Evolutionary conservation across 352 stramenopile genomes (phyloP).

Genomic region (Pythium brachiatum): DNA sequence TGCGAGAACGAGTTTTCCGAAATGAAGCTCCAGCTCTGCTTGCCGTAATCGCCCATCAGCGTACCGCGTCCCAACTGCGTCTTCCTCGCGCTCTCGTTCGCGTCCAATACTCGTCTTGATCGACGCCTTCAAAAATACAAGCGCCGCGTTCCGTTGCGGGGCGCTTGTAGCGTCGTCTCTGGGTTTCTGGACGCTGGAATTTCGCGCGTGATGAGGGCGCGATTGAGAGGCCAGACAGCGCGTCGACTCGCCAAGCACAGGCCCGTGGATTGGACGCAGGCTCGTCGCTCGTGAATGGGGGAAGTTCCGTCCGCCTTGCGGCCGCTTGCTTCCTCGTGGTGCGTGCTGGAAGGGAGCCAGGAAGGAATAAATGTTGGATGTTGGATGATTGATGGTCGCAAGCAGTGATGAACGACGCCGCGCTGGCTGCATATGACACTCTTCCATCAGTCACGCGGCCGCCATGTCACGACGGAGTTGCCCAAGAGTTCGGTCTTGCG

Average conservation of each 20-base stretch:
- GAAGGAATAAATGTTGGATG: neutral
- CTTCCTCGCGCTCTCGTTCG: neutral
- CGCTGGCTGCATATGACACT: slow-evolving; percentile 4
- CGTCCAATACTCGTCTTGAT: neutral
- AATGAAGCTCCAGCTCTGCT: slow-evolving; percentile 83
- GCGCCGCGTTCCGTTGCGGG: neutral
- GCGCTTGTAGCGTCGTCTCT: neutral
- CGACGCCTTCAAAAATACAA: no score
- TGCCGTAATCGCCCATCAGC: slow-evolving; percentile 27
- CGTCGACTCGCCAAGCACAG: neutral
- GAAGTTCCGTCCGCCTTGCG: neutral
- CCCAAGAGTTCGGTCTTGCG: slow-evolving; percentile 1
- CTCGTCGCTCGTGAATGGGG: neutral
- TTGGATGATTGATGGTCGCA: neutral
- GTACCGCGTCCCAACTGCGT: no score
- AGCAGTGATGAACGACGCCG: neutral
- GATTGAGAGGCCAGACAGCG: neutral
- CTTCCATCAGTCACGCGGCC: neutral
- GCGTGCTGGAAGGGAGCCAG: neutral
- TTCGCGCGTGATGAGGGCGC: neutral
- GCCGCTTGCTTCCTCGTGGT: slow-evolving; percentile 1
- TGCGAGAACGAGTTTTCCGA: slow-evolving; percentile 71
- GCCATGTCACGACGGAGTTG: neutral
- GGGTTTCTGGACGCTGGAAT: neutral
- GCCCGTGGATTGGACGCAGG: neutral